phyloP scores from a whole-genome alignment of 805 yeast genomes.

The Lipomyces yamanashiensis region DNA sequence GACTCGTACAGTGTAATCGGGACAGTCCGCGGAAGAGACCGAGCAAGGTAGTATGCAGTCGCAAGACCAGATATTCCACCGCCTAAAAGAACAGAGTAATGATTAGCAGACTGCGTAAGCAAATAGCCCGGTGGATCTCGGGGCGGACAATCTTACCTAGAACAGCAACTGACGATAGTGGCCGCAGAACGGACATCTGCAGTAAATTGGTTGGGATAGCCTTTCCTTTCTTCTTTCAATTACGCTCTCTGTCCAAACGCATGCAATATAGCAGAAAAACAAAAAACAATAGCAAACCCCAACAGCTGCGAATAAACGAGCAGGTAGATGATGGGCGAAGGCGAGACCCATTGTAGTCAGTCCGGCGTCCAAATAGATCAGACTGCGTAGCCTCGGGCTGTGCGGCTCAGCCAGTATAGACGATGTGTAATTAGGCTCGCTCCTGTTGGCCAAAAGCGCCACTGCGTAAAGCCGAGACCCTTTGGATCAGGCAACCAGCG shows the following conservation, averaged over 20 bases:
- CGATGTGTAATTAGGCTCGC: slow-evolving; percentile 6
- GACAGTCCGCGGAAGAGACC: slow-evolving; percentile 31
- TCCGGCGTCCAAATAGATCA: not conserved
- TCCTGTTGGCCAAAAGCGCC: slow-evolving; percentile 7
- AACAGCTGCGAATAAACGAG: not conserved
- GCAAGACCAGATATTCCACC: slow-evolving; percentile 88
- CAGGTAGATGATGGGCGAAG: not conserved
- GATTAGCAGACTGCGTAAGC: not conserved
- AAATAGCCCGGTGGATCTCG: not conserved
- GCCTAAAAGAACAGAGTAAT: slow-evolving; percentile 51
- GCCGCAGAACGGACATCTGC: slow-evolving; percentile 10
- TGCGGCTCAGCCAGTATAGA: slow-evolving; percentile 7
- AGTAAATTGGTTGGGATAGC: no score
- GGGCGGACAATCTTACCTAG: slow-evolving; percentile 7
- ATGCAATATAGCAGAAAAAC: not conserved
- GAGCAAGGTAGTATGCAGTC: slow-evolving; percentile 62
- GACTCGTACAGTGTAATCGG: slow-evolving; percentile 65
- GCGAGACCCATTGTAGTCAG: not conserved
- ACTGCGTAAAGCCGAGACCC: slow-evolving; percentile 4
- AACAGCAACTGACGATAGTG: slow-evolving; percentile 15
- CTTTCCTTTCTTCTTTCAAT: no score
- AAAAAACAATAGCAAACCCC: not conserved
- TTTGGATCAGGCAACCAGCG: not conserved
- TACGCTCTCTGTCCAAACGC: not conserved
- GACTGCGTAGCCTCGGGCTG: slow-evolving; percentile 9